Evolutionary conservation across 2,329 filamentous ascomycete genomes (phyloP), one percentile per base, ranked within the genome.

Genomic region (Sclerotinia spermophila): DNA sequence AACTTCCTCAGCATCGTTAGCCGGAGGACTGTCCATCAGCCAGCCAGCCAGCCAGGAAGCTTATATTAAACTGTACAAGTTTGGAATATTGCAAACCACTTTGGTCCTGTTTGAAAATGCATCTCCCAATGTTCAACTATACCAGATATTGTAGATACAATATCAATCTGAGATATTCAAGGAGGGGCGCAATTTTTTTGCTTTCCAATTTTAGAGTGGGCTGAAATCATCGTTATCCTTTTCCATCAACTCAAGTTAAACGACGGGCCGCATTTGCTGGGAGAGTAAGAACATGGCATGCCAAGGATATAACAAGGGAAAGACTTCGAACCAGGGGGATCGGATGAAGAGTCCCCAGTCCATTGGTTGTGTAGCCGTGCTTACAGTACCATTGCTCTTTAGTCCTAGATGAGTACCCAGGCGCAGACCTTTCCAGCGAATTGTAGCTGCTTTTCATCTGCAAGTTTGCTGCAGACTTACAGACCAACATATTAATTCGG

Each of bases 121-220:
- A n/a, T 62, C 44, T 69, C 27, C 65, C 48, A n/a, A 58, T 44
- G n/a, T 44, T 44, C 19, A 13, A n/a, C 38, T 5, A n/a, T 5
- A 27, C 21, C 27, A 58, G 66, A 30, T 45, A 56, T 33, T 27
- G 64, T 21, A 65, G 61, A 51, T n/a, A 24, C 33, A 51, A n/a
- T 38, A n/a, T 58, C 33, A 38, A 58, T n/a, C 48, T 35, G 48
- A 65, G 62, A 64, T 73, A 70, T 72, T 73, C 70, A 68, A 72
- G 40, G 70, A 55, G 70, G 65, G 70, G 72, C 72, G 70, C 70
- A 73, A 73, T 70, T 44, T 44, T 60, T 51, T 33, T 72, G 62
- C 62, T 67, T 67, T 67, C 72, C 71, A 73, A 72, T 70, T 70
- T 72, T 73, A 73, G 72, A 73, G 55, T 69, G 71, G 68, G 60